phyloP scores from a whole-genome alignment of 164 flowering plant genomes.

The Saururus chinensis region DNA sequence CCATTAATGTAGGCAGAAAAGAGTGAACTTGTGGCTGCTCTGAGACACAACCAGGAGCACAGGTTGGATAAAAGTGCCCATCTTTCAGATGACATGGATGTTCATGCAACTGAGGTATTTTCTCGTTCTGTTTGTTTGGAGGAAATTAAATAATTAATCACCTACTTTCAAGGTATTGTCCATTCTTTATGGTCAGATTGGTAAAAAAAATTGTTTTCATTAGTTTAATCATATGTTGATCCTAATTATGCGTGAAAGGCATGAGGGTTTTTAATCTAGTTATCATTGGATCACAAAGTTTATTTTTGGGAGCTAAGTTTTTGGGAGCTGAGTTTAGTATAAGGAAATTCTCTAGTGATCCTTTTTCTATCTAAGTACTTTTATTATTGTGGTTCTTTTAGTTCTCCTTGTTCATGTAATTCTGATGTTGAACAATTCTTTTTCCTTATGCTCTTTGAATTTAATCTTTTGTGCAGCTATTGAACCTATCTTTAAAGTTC shows the following conservation, averaged over 20 bases:
- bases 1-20: slow-evolving; percentile 45
- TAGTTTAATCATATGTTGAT: background rate
- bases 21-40: slow-evolving; percentile 40
- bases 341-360: too few species aligned
- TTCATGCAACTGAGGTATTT: slow-evolving; percentile 32
- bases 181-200: background rate
- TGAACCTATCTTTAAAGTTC: too few species aligned
- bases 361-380: too few species aligned
- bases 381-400: too few species aligned
- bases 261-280: too few species aligned
- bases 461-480: too few species aligned
- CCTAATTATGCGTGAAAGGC: background rate
- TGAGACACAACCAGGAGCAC: slow-evolving; percentile 18
- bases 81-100: slow-evolving; percentile 15
- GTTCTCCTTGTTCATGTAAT: too few species aligned
- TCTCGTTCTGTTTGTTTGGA: background rate
- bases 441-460: too few species aligned
- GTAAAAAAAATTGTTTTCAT: background rate
- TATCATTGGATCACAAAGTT: too few species aligned
- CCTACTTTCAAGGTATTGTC: background rate
- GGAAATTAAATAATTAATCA: background rate
- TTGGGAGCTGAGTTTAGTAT: too few species aligned
- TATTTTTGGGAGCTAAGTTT: too few species aligned
- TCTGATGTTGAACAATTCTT: too few species aligned
- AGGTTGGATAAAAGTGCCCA: slow-evolving; percentile 15